Conservation (phyloP, 192 early-diverging fungal genomes). For the Haplosporangium gracile region DNA sequence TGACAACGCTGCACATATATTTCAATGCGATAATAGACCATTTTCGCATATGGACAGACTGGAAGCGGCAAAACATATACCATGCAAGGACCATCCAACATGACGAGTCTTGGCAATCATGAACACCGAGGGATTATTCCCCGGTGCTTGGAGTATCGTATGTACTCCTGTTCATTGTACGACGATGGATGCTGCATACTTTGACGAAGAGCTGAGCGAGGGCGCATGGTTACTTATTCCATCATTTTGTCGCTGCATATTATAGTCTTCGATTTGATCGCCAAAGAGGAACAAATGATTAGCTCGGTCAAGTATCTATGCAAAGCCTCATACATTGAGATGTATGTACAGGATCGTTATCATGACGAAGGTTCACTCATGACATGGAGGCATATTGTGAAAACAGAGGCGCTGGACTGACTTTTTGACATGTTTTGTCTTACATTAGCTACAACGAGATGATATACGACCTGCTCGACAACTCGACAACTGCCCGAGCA, state of each 20-base stretch:
- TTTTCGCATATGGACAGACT: slow-evolving; percentile 83
- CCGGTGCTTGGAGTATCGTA: slow-evolving; percentile 70
- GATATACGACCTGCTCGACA: slow-evolving; percentile 88
- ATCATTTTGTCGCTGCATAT: not conserved
- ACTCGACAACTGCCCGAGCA: slow-evolving; percentile 65
- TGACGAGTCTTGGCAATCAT: slow-evolving; percentile 78
- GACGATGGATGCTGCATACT: too few species aligned
- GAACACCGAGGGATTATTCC: slow-evolving; percentile 76
- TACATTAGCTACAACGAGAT: slow-evolving; percentile 84
- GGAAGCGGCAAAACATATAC: slow-evolving; percentile 84
- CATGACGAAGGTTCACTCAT: not conserved
- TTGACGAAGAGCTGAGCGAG: not conserved
- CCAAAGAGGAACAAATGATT: slow-evolving; percentile 61
- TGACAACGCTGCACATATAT: not conserved
- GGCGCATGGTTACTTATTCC: not conserved
- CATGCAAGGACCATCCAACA: slow-evolving; percentile 84
- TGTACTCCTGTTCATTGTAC: not conserved
- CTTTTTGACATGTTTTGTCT: not conserved
- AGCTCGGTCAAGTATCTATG: slow-evolving; percentile 79
- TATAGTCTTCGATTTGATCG: slow-evolving; percentile 68
- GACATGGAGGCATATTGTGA: not conserved
- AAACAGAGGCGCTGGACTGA: not conserved
- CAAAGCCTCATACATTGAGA: slow-evolving; percentile 92
- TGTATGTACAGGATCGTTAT: slow-evolving; percentile 44
- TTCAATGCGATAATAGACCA: slow-evolving; percentile 54